Evolutionary conservation across 2,329 filamentous ascomycete species (phyloP), one percentile per base, ranked within the genome.

Genomic region (Sphaerostilbella broomeana): DNA sequence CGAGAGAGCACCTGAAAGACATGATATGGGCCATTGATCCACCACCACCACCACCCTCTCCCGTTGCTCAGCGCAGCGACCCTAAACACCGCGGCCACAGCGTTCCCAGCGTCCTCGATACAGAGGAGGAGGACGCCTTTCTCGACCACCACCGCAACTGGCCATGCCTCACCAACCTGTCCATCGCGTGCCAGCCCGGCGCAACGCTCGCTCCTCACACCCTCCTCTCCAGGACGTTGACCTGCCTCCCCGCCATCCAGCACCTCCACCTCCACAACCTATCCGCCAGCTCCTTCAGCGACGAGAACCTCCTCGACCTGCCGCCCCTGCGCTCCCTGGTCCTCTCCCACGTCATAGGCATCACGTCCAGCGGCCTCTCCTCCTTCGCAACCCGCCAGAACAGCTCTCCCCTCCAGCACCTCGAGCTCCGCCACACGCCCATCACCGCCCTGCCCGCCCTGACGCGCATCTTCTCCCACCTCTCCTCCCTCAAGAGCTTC

Each of bases 191-290:
- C 48, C 62, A 70, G 7, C 69, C 73, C 0, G 75, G 73, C 2
- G 73, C 73, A 2, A 70, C 68, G 2, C 56, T 79, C 5, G 67
- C 70, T 0, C 70, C 77, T 0, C 61, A 68, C n/a, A 64, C 63
- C 3, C 62, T 79, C 2, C 63, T 82, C 20, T 63, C 65, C 4
- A 65, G 67, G 32, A 67, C 73, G 0, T 57, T 80, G 19, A 59
- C 62, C 16, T 60, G 60, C 15, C 63, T 82, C 20, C 72, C 77
- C 1, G 65, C 67, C 1, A 67, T 83, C 16, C 65, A 74, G 47
- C 69, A 74, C 44, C 62, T 83, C n/a, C 67, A 79, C 49, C 60
- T 83, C 12, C 79, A 75, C 15, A 68, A 70, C 37, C 60, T 82
- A 2, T 70, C 77, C 0, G 56, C 63, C 5, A 65, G 65, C n/a